Base-by-base conservation (phyloP, 1,139 yeast species). In the Debaryomycetaceae sp. region DNA sequence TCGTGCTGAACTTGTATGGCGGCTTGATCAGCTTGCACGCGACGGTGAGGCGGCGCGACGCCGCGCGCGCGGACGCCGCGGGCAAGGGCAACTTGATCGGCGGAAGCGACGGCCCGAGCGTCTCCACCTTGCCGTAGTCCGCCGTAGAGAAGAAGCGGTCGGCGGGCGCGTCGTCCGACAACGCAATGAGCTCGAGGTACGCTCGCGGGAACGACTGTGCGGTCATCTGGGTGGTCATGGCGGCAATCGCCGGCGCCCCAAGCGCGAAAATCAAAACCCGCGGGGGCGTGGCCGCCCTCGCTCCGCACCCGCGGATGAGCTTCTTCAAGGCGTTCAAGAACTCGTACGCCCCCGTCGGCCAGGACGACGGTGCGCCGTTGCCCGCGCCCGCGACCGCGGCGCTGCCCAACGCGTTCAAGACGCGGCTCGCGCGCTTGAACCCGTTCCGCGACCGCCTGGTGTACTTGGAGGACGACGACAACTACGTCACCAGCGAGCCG, bases 31-130 rank as follows among this genome's bases (percentile, higher is more conserved):
- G 64, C 44, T 65, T 65, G 44, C 66, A 53, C 2, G 51, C 44
- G 16, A 65, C 40, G 4, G 38, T 37, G 9, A 42, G 27, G n/a
- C 34, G 32, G 4, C 36, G 29, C 2, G 25, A 35, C 4, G 24
- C 11, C 2, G 35, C 18, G 10, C 29, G 18, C 11, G 37, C 27
- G 15, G 21, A 8, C 8, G 23, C 15, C 8, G 37, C 34, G 4
- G 73, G 73, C 25, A 66, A 53, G 2, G 48, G 45, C 20, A 43
- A 48, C 14, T 46, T 44, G 25, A 55, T 41, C 23, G 48, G 43
- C 16, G 72, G 71, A 34, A 67, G 57, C 16, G 64, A 51, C 13
- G 73, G 73, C 2, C 73, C 73, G 37, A 67, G 54, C 1, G 67
- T 47, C 18, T 46, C 45, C 23, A 67, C 41, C 27, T 48, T 51